Percentiles rank a stretch among this genome's conserved stretches.
phyloP scores from a whole-genome alignment of 129 eudicot species.

The Sambucus nigra region DNA sequence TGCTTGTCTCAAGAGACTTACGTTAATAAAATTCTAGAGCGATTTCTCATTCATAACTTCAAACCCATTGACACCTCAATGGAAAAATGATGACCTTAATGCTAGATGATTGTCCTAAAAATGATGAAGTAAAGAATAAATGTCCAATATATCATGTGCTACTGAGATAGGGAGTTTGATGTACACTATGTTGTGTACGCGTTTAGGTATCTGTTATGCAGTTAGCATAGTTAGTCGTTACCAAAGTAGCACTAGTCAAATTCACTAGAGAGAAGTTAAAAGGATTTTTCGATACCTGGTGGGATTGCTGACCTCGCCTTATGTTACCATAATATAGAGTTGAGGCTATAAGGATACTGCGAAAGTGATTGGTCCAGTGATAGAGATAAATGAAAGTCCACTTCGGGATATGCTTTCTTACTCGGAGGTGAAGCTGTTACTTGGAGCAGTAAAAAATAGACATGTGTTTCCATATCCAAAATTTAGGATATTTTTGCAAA shows the following conservation, averaged over 20 bases:
- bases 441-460: neutral
- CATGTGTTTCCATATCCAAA: neutral
- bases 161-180: constrained; percentile 5
- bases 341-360: too few species aligned
- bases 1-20: too few species aligned
- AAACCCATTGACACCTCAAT: constrained; percentile 4
- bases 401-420: too few species aligned
- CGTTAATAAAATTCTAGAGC: too few species aligned
- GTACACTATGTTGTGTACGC: constrained; percentile 3
- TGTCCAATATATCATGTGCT: neutral
- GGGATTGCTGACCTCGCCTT: too few species aligned
- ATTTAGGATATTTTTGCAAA: neutral
- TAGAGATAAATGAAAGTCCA: too few species aligned
- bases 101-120: constrained; percentile 3
- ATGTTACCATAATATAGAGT: too few species aligned
- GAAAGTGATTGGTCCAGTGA: too few species aligned
- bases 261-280: too few species aligned
- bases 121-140: neutral
- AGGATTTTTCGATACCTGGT: neutral
- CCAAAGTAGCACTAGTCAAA: neutral
- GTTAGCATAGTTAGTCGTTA: constrained; percentile 4
- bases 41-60: neutral
- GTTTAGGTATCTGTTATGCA: neutral
- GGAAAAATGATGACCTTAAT: neutral
- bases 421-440: too few species aligned